These are phyloP conservation scores for Zoysia matrella DNA, from an alignment of 202 grass and related monocot species.

Conservation along the genomic window DNA sequence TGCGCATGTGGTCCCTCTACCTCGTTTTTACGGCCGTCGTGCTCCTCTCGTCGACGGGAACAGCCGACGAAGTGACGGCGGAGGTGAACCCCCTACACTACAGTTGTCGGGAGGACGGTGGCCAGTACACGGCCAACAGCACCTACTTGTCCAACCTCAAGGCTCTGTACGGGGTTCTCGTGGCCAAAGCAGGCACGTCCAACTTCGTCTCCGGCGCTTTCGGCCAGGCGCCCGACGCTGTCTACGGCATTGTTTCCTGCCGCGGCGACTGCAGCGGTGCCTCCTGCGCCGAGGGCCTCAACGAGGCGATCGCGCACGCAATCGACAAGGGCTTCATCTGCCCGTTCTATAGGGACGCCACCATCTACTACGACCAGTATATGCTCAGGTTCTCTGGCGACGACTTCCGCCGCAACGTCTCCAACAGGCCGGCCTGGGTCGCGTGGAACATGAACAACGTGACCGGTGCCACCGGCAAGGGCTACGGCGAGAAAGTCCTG, in stretches of 20 bases:
- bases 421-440: no score
- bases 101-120: background rate
- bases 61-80: background rate
- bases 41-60: no score
- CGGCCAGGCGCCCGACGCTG: background rate
- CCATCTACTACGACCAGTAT: constrained; percentile 42
- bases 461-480: background rate
- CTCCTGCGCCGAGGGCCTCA: constrained; percentile 29
- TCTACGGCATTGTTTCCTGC: constrained; percentile 19
- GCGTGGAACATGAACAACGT: no score
- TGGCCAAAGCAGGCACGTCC: background rate
- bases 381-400: constrained; percentile 11
- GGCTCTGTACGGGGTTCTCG: background rate
- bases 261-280: constrained; percentile 37
- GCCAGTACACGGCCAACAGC: background rate
- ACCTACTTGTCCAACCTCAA: background rate
- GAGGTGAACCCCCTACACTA: constrained; percentile 9
- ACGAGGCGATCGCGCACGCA: background rate
- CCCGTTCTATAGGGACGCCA: background rate
- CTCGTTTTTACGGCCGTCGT: no score
- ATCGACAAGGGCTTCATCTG: background rate
- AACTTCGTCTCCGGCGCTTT: background rate
- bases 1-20: no score
- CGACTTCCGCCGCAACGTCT: no score
- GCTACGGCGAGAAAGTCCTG: background rate